Conservation (phyloP, 2,329 filamentous ascomycete genomes). For the Diaporthe sp. region DNA sequence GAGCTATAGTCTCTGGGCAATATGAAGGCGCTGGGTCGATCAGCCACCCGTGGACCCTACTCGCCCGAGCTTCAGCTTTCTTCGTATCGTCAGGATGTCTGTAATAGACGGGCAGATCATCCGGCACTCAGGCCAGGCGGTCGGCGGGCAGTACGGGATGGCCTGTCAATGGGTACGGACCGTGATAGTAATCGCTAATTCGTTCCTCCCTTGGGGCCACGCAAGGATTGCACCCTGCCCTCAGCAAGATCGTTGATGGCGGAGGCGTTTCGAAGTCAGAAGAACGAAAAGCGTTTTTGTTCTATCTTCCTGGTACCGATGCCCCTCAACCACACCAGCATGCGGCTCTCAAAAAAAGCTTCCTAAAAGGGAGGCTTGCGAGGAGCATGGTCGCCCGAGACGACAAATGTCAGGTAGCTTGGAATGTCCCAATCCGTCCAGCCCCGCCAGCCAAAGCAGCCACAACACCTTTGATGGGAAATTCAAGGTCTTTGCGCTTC, state of each 20-base stretch:
- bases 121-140: conserved; percentile 19
- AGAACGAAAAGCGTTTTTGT: conserved; percentile 16
- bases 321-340: background rate
- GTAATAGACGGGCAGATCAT: conserved; percentile 14
- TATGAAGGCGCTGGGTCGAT: background rate
- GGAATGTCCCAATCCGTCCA: background rate
- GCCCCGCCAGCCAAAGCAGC: background rate
- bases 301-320: conserved; percentile 12
- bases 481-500: conserved; percentile 9
- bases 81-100: conserved; percentile 13
- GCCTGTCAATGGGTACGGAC: conserved; percentile 6
- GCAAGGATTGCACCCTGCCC: conserved; percentile 10
- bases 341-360: conserved; percentile 1
- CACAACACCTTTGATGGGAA: background rate
- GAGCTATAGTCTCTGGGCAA: conserved; percentile 21
- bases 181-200: background rate
- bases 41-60: background rate
- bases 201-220: background rate
- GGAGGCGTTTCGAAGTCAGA: conserved; percentile 10
- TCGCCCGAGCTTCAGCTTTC: conserved; percentile 27
- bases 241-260: conserved; percentile 9
- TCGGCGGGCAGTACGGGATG: background rate
- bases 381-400: background rate
- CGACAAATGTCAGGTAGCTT: background rate
- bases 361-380: conserved; percentile 28